These are phyloP conservation scores for Mucor irregularis DNA, from an alignment of 371 early-diverging fungal genomes.

Conservation along the genomic window DNA sequence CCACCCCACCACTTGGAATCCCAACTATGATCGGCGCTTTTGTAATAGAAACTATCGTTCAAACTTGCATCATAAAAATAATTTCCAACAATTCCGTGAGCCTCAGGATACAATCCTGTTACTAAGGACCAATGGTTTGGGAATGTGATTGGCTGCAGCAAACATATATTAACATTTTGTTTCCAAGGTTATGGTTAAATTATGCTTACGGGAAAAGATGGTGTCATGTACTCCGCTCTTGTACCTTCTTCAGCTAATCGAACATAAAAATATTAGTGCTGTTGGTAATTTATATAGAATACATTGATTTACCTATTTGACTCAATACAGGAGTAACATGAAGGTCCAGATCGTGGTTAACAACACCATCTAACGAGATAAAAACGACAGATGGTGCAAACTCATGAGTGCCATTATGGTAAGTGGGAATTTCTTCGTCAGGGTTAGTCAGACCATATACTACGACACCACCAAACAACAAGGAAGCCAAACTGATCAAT, in stretches of 20 bases:
- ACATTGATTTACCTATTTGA: conserved; percentile 48
- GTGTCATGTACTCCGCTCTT: conserved; percentile 68
- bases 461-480: conserved; percentile 9
- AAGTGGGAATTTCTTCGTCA: conserved; percentile 2
- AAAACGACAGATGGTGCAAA: conserved; percentile 79
- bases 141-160: conserved; percentile 74
- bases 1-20: conserved; percentile 88
- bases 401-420: conserved; percentile 70
- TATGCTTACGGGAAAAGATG: conserved; percentile 75
- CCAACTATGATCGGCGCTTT: conserved; percentile 59
- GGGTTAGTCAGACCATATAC: neutral
- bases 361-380: conserved; percentile 90
- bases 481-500: neutral
- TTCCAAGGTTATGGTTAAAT: neutral
- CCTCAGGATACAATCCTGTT: conserved; percentile 90
- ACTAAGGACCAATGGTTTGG: conserved; percentile 94
- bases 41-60: conserved; percentile 84
- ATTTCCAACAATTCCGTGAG: conserved; percentile 93
- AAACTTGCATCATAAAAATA: conserved; percentile 77
- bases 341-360: conserved; percentile 80
- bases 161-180: neutral
- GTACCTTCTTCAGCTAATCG: conserved; percentile 48
- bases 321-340: conserved; percentile 72
- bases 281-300: neutral
- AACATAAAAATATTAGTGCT: neutral